Conservation (phyloP, 2,329 filamentous ascomycete species). For the Aspergillus bombycis region DNA sequence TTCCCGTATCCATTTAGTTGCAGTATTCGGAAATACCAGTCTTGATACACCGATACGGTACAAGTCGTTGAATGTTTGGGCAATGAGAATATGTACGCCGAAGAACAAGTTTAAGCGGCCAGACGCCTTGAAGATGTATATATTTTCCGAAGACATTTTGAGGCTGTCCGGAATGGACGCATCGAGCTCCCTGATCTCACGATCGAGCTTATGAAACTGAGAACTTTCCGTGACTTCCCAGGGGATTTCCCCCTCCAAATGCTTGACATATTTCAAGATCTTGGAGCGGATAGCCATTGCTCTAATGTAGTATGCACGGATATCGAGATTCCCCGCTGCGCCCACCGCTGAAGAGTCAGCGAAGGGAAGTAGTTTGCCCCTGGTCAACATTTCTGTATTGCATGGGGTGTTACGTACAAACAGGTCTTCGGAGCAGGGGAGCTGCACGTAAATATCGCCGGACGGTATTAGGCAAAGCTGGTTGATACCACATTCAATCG, state of each 20-base stretch:
- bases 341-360: not conserved
- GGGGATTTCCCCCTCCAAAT: slow-evolving; percentile 5
- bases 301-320: slow-evolving; percentile 9
- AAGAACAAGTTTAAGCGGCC: not conserved
- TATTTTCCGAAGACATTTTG: not conserved
- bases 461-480: slow-evolving; percentile 15
- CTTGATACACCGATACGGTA: not conserved
- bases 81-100: not conserved
- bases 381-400: slow-evolving; percentile 30
- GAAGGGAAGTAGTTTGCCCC: slow-evolving; percentile 6
- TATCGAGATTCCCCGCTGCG: slow-evolving; percentile 1
- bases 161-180: not conserved
- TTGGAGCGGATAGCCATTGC: slow-evolving; percentile 7
- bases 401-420: slow-evolving; percentile 33
- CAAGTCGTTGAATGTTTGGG: not conserved
- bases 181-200: not conserved
- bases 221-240: not conserved
- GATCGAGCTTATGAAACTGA: not conserved
- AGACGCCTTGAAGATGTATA: not conserved
- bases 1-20: not conserved
- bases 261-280: slow-evolving; percentile 8
- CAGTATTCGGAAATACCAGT: not conserved
- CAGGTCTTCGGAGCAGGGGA: slow-evolving; percentile 35
- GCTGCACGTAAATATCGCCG: slow-evolving; percentile 37
- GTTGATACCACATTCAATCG: not conserved